Evolutionary conservation across 768 basidiomycete species (phyloP).

Genomic region (Lentinula detonsa): DNA sequence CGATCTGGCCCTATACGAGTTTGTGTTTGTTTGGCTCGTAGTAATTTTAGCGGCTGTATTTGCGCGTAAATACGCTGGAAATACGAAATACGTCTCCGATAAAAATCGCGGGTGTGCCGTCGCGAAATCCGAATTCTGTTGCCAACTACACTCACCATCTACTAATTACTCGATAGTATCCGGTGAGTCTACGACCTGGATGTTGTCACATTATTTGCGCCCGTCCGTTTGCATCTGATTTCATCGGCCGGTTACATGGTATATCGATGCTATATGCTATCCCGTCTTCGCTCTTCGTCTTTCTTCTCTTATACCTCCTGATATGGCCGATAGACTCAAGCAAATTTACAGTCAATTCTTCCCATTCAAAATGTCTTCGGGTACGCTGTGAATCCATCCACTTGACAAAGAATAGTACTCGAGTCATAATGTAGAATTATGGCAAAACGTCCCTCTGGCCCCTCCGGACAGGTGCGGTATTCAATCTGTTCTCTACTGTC

Average conservation of each 20-base stretch:
- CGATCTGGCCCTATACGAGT: too few relatives aligned
- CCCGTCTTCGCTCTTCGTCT: background rate
- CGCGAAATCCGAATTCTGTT: background rate
- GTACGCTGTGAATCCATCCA: constrained; percentile 28
- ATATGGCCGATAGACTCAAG: constrained; percentile 54
- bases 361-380: constrained; percentile 42
- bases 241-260: background rate
- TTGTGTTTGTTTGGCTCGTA: too few relatives aligned
- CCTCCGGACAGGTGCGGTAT: constrained; percentile 71
- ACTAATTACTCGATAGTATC: background rate
- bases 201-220: background rate
- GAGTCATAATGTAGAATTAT: constrained; percentile 44
- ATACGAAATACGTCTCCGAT: background rate
- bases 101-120: background rate
- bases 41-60: too few relatives aligned
- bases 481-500: background rate
- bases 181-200: background rate
- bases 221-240: constrained; percentile 4
- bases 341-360: constrained; percentile 50
- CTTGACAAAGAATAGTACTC: constrained; percentile 1
- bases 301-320: background rate
- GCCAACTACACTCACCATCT: background rate
- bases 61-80: too few relatives aligned
- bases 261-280: background rate
- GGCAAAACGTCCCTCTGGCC: constrained; percentile 74